phyloP scores from a whole-genome alignment of 2,329 filamentous ascomycete species.

The Aspergillus sp. region DNA sequence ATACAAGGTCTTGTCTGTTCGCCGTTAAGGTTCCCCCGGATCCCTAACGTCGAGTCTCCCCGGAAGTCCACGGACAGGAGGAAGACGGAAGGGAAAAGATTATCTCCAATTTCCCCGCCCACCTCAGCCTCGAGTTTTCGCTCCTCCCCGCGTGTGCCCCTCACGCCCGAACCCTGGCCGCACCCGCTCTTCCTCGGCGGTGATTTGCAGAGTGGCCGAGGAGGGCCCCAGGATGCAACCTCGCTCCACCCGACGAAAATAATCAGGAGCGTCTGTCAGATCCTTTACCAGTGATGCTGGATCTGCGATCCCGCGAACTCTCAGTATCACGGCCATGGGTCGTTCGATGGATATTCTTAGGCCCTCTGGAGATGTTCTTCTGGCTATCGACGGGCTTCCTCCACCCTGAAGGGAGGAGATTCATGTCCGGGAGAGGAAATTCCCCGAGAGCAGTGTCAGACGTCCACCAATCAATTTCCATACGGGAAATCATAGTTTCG shows the following conservation, averaged over 20 bases:
- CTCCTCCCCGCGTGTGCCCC: slow-evolving; percentile 6
- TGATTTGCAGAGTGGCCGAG: slow-evolving; percentile 7
- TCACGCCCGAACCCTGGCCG: background rate
- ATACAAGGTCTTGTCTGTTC: background rate
- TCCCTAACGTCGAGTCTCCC: background rate
- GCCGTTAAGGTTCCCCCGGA: background rate
- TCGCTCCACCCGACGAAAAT: slow-evolving; percentile 15
- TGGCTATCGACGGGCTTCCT: background rate
- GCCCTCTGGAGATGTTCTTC: background rate
- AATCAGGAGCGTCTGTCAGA: slow-evolving; percentile 9
- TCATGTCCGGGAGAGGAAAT: background rate
- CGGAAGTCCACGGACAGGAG: background rate
- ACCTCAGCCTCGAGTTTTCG: slow-evolving; percentile 3
- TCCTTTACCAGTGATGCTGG: background rate
- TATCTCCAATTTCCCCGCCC: slow-evolving; percentile 7
- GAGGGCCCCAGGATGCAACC: slow-evolving; percentile 6
- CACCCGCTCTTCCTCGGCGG: slow-evolving; percentile 1
- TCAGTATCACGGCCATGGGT: too few species aligned
- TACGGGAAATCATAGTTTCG: too few species aligned
- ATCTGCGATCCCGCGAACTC: too few species aligned
- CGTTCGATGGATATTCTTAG: too few species aligned
- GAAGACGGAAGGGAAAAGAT: too few species aligned
- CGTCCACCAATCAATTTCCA: too few species aligned
- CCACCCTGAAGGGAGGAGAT: background rate
- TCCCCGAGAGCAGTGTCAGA: background rate